These are phyloP conservation scores for Dalbergia cultrata DNA, from an alignment of 306 rosid genomes.

Conservation along the genomic window DNA sequence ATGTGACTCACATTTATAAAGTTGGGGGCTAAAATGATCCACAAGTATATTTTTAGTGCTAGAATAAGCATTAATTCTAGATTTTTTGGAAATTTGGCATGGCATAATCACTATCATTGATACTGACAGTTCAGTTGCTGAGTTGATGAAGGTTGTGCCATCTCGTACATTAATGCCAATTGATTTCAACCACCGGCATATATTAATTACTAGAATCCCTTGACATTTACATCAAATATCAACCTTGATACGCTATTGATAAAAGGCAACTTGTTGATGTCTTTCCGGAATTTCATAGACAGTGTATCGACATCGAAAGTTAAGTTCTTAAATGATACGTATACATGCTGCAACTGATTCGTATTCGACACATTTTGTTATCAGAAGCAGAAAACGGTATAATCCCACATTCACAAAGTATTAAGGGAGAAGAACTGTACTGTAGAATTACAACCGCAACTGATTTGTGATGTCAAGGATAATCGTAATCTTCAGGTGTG, in stretches of 20 bases:
- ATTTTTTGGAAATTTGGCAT: neutral
- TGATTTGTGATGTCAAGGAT: constrained; percentile 47
- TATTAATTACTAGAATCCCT: neutral
- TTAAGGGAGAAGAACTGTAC: neutral
- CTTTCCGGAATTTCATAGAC: neutral
- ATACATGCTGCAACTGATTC: neutral
- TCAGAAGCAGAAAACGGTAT: constrained; percentile 27
- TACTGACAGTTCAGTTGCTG: neutral
- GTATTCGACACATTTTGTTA: constrained; percentile 24
- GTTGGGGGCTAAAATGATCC: too few relatives aligned
- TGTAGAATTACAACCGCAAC: constrained; percentile 32
- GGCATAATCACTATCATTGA: neutral
- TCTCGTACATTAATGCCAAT: neutral
- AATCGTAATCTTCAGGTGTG: constrained; percentile 81
- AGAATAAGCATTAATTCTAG: too few relatives aligned
- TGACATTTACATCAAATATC: neutral
- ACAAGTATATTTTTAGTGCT: too few relatives aligned
- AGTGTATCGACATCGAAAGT: neutral
- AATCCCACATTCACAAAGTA: constrained; percentile 7
- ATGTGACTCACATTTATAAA: too few relatives aligned
- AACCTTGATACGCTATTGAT: neutral
- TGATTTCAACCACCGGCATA: neutral
- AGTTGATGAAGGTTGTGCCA: neutral
- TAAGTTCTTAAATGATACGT: neutral
- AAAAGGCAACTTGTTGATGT: neutral